These are phyloP conservation scores for Solanum megistacrolobum DNA, from an alignment of 257 asterid genomes.

Conservation along the genomic window DNA sequence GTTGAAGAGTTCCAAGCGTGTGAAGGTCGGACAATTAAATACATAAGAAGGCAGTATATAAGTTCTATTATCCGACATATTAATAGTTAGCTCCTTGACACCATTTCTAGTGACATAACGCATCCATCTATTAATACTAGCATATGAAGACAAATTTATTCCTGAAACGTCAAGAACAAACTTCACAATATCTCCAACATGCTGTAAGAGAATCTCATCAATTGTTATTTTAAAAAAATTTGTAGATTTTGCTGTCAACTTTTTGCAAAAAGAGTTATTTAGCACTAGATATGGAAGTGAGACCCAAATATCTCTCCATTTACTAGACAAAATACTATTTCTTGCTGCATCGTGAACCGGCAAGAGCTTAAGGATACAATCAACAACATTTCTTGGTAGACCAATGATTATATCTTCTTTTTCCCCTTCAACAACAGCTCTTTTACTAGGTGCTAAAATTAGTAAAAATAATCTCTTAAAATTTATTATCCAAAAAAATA, in stretches of 20 bases:
- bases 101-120: background rate
- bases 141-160: background rate
- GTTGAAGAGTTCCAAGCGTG: background rate
- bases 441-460: background rate
- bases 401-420: background rate
- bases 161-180: background rate
- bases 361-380: background rate
- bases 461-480: background rate
- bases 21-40: background rate
- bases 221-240: background rate
- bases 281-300: background rate
- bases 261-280: background rate
- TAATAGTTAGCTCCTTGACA: background rate
- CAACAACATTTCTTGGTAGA: background rate
- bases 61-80: background rate
- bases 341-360: background rate
- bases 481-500: too few relatives aligned
- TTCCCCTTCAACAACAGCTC: background rate
- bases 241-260: background rate
- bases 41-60: background rate
- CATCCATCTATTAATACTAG: background rate
- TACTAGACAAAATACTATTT: background rate
- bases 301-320: background rate
- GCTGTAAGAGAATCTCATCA: background rate
- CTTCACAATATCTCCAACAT: background rate